Percentiles rank a stretch among this genome's conserved stretches.
These are phyloP conservation scores for Aspergillus campestris DNA, from an alignment of 495 filamentous ascomycete species.

Conservation along the genomic window DNA sequence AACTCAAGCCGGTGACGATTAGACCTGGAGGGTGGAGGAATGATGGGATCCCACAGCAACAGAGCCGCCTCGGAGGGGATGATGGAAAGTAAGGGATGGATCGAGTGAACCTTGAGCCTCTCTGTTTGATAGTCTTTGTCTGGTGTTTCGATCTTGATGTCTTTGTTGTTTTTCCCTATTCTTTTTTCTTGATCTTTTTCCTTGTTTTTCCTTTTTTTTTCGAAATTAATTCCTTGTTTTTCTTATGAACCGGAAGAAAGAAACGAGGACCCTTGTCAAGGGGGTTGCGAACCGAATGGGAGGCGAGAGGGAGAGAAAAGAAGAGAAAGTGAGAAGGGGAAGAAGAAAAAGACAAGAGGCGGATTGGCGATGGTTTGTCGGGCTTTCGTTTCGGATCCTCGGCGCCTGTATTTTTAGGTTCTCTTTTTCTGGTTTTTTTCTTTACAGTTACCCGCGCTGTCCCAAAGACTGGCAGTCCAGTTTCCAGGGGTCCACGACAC, in stretches of 20 bases:
- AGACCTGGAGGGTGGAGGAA: not conserved
- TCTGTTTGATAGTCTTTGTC: not conserved
- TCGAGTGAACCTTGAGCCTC: not conserved
- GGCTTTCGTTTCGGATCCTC: too few relatives aligned
- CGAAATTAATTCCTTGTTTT: conserved; percentile 1
- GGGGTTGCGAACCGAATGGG: too few relatives aligned
- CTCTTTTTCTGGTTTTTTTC: not conserved
- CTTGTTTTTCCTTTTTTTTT: conserved; percentile 7
- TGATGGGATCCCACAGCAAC: not conserved
- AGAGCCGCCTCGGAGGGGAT: not conserved
- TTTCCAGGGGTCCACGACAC: not conserved
- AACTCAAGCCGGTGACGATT: conserved; percentile 4
- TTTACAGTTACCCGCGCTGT: not conserved
- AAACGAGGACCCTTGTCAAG: too few relatives aligned
- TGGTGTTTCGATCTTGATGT: not conserved
- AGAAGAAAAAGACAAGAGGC: conserved; percentile 15
- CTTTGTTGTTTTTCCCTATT: not conserved
- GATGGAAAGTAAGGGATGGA: conserved; percentile 1
- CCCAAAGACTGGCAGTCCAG: too few relatives aligned
- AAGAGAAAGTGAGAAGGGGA: conserved; percentile 12
- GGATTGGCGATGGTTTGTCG: conserved; percentile 6
- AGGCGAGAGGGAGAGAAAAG: conserved; percentile 3
- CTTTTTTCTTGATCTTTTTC: conserved; percentile 20
- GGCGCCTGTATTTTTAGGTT: not conserved
- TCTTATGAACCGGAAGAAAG: not conserved